Evolutionary conservation across 352 stramenopile species (phyloP).

Genomic region (Blastocystis sp.): DNA sequence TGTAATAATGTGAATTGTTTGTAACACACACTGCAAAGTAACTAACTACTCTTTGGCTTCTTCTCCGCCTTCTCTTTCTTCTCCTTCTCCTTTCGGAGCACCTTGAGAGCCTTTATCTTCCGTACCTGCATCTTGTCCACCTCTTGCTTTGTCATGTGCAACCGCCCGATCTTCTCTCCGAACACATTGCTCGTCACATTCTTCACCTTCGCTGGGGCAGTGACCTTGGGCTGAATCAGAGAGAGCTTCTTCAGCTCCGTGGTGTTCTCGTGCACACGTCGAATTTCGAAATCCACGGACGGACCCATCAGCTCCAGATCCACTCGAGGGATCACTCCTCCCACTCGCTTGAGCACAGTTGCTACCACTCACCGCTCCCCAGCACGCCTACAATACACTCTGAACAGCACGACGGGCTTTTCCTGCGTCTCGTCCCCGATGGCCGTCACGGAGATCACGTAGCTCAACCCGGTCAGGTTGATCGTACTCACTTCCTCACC

Average conservation of each 20-base stretch:
- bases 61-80: slow-evolving; percentile 56
- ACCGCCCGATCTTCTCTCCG: slow-evolving; percentile 90
- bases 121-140: slow-evolving; percentile 88
- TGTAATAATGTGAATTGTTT: no score
- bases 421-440: slow-evolving; percentile 74
- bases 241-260: slow-evolving; percentile 88
- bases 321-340: slow-evolving; percentile 68
- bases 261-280: slow-evolving; percentile 86
- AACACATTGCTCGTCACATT: slow-evolving; percentile 94
- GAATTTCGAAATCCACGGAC: slow-evolving; percentile 77
- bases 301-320: slow-evolving; percentile 83
- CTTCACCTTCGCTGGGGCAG: slow-evolving; percentile 91
- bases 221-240: slow-evolving; percentile 74
- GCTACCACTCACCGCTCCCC: slow-evolving; percentile 82
- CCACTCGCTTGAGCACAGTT: slow-evolving; percentile 61
- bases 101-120: slow-evolving; percentile 83
- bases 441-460: slow-evolving; percentile 91
- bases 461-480: slow-evolving; percentile 88
- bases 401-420: slow-evolving; percentile 37
- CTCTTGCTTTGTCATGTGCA: slow-evolving; percentile 95
- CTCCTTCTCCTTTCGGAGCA: background rate
- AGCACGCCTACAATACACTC: slow-evolving; percentile 80
- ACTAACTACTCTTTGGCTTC: no score
- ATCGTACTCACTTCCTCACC: slow-evolving; percentile 89
- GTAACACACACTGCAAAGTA: no score